Evolutionary conservation across 2,329 filamentous ascomycete species (phyloP).

Genomic region (Calonectria pteridis): DNA sequence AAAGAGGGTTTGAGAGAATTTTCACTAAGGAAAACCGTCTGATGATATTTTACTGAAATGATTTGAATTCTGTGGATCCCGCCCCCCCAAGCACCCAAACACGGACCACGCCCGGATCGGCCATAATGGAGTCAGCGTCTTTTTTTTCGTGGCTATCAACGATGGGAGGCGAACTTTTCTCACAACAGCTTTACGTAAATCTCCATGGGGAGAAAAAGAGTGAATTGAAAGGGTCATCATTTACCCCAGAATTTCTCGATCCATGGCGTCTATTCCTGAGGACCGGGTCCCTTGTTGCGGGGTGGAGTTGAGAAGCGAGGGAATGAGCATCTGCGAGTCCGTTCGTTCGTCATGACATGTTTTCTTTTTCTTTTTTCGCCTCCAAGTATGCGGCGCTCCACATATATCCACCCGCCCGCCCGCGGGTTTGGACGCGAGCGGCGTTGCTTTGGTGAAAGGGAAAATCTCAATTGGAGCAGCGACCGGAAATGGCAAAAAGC

Average conservation of each 20-base stretch:
- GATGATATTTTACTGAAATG: conserved; percentile 12
- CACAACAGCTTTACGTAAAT: conserved; percentile 19
- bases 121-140: conserved; percentile 1
- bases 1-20: conserved; percentile 9
- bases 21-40: background rate
- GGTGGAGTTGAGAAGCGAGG: background rate
- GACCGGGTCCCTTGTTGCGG: background rate
- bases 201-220: conserved; percentile 2
- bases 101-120: conserved; percentile 9
- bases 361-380: background rate
- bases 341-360: background rate
- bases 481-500: background rate
- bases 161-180: background rate
- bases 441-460: background rate
- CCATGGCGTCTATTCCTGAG: background rate
- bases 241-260: conserved; percentile 3
- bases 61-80: conserved; percentile 5
- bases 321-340: background rate
- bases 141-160: conserved; percentile 4
- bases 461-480: background rate
- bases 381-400: background rate
- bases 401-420: background rate
- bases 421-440: background rate
- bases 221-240: background rate
- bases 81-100: conserved; percentile 3